A percentile compares a stretch with the other conserved stretches of the same genome.
Evolutionary conservation across 1,139 yeast species (phyloP).

Genomic region (Debaryomyces subglobosus): DNA sequence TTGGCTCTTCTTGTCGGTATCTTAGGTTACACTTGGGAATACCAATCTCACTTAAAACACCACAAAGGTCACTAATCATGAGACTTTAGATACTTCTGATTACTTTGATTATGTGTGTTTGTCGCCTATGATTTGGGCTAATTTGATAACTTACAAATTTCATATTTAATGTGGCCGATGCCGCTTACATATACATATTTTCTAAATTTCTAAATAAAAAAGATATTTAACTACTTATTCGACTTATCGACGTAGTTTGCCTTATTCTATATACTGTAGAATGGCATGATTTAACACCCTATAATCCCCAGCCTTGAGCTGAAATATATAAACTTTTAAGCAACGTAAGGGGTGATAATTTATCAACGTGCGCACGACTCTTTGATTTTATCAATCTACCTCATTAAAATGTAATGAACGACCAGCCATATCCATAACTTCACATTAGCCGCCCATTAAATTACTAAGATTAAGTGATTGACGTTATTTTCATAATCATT

Average conservation of each 20-base stretch:
- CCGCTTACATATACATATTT: slow-evolving; percentile 3
- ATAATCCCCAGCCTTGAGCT: not conserved
- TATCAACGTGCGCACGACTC: not conserved
- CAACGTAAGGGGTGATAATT: slow-evolving; percentile 4
- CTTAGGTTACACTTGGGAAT: slow-evolving; percentile 90
- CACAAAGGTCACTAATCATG: slow-evolving; percentile 37
- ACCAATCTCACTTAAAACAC: slow-evolving; percentile 78
- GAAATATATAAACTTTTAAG: not conserved
- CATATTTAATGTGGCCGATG: slow-evolving; percentile 2
- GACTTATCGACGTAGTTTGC: not conserved
- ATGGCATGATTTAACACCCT: not conserved
- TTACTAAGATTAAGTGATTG: not conserved
- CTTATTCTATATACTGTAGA: not conserved
- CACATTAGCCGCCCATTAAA: not conserved
- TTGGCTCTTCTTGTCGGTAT: slow-evolving; percentile 69
- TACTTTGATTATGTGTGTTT: not conserved
- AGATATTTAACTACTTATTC: not conserved
- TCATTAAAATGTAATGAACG: slow-evolving; percentile 1
- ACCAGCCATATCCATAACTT: slow-evolving; percentile 1
- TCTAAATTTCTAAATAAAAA: slow-evolving; percentile 2
- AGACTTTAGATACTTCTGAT: not conserved
- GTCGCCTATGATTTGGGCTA: not conserved
- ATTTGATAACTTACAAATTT: not conserved
- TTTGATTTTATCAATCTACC: slow-evolving; percentile 7
- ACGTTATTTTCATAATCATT: not conserved